Conservation (phyloP, 2,329 filamentous ascomycete species). For the Scedosporium dehoogii region DNA sequence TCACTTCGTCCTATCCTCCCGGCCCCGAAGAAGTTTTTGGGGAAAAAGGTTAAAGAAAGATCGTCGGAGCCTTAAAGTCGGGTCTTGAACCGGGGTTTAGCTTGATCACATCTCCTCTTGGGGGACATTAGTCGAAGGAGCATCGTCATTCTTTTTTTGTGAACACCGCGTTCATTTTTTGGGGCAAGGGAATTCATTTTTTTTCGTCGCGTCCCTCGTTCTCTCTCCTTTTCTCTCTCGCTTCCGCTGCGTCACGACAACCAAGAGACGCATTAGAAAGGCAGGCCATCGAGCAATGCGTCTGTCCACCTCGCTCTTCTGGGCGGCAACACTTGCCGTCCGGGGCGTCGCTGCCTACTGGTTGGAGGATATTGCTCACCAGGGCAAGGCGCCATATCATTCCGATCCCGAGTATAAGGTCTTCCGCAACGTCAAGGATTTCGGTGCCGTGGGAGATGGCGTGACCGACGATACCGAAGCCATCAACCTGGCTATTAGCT, state of each 20-base stretch:
- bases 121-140: too few relatives aligned
- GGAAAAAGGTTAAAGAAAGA: too few relatives aligned
- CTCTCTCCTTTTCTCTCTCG: not conserved
- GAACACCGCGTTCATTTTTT: too few relatives aligned
- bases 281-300: not conserved
- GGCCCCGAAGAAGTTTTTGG: too few relatives aligned
- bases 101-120: too few relatives aligned
- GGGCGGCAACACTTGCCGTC: conserved; percentile 9
- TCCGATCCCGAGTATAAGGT: conserved; percentile 29
- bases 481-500: conserved; percentile 24
- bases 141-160: too few relatives aligned
- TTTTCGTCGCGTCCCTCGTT: too few relatives aligned
- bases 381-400: conserved; percentile 37
- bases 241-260: too few relatives aligned
- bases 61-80: too few relatives aligned
- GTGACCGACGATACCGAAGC: conserved; percentile 24
- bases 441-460: conserved; percentile 28
- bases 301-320: not conserved
- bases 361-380: conserved; percentile 35
- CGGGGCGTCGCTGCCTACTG: conserved; percentile 20
- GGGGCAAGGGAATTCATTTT: too few relatives aligned
- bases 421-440: conserved; percentile 38
- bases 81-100: too few relatives aligned
- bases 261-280: not conserved
- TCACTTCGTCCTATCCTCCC: not conserved